Percentiles rank a stretch among this genome's conserved stretches.
phyloP scores from a whole-genome alignment of 352 stramenopile species.

The Phytopythium montanum region DNA sequence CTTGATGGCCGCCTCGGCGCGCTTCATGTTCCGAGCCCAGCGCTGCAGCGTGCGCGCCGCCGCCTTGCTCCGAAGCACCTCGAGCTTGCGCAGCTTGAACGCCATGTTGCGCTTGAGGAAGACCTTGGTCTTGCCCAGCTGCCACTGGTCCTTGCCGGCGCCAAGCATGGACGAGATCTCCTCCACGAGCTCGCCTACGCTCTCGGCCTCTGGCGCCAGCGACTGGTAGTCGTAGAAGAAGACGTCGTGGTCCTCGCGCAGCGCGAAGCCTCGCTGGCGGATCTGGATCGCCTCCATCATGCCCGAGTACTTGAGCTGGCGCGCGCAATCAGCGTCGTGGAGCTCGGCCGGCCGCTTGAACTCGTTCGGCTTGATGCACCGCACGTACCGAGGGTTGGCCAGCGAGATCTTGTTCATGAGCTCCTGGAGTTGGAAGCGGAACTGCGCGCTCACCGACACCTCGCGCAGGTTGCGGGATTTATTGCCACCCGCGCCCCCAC shows the following conservation, averaged over 20 bases:
- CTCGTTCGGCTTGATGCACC: slow-evolving; percentile 89
- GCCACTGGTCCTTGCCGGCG: slow-evolving; percentile 86
- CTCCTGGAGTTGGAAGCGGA: slow-evolving; percentile 87
- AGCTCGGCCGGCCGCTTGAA: slow-evolving; percentile 74
- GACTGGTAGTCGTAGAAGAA: slow-evolving; percentile 91
- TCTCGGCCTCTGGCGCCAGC: slow-evolving; percentile 80
- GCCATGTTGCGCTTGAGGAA: slow-evolving; percentile 81
- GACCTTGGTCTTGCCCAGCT: slow-evolving; percentile 86
- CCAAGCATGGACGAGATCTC: slow-evolving; percentile 84
- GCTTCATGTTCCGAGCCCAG: slow-evolving; percentile 75
- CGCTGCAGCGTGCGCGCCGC: slow-evolving; percentile 78
- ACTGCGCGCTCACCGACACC: slow-evolving; percentile 84
- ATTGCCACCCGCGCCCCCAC: slow-evolving; percentile 33
- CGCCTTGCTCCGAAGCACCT: slow-evolving; percentile 80
- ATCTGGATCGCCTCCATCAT: slow-evolving; percentile 93
- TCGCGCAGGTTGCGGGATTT: slow-evolving; percentile 86
- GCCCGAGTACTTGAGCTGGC: slow-evolving; percentile 89
- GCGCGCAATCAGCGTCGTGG: slow-evolving; percentile 79
- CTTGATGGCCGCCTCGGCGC: slow-evolving; percentile 43
- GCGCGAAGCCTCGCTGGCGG: slow-evolving; percentile 81
- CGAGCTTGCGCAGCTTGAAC: slow-evolving; percentile 79
- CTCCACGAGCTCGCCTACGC: slow-evolving; percentile 78
- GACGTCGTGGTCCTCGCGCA: slow-evolving; percentile 87
- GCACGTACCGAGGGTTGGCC: slow-evolving; percentile 85
- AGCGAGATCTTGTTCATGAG: slow-evolving; percentile 89